These are phyloP conservation scores for Solidago caesia DNA, from an alignment of 129 eudicot species.

Conservation along the genomic window DNA sequence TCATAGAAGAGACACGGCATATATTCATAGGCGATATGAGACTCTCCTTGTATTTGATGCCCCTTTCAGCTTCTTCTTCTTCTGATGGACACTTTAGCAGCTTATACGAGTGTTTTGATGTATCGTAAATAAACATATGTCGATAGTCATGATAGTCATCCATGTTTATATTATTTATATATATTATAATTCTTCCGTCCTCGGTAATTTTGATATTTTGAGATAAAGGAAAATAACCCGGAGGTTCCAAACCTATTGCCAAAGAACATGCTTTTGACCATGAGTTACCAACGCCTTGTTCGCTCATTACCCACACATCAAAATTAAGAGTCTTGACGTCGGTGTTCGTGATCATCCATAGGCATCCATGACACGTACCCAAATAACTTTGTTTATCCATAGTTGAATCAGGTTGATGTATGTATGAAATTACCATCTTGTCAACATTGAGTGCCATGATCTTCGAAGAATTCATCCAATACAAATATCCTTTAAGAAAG, in stretches of 20 bases:
- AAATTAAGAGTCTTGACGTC: not conserved
- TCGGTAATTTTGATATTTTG: not conserved
- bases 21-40: too few relatives aligned
- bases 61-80: too few relatives aligned
- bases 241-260: not conserved
- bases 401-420: not conserved
- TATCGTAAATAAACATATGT: too few relatives aligned
- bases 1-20: too few relatives aligned
- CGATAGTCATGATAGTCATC: too few relatives aligned
- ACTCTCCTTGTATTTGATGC: too few relatives aligned
- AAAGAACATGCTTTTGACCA: constrained; percentile 12
- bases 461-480: not conserved
- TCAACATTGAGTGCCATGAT: not conserved
- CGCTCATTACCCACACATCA: constrained; percentile 15
- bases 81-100: too few relatives aligned
- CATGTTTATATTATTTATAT: too few relatives aligned
- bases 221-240: not conserved
- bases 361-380: not conserved
- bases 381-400: not conserved
- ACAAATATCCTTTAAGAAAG: not conserved
- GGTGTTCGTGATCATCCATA: not conserved
- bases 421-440: not conserved
- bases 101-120: too few relatives aligned
- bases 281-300: not conserved
- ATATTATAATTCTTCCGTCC: not conserved